These are phyloP conservation scores for Candida nonsorbophila DNA, from an alignment of 805 yeast genomes.

Conservation along the genomic window DNA sequence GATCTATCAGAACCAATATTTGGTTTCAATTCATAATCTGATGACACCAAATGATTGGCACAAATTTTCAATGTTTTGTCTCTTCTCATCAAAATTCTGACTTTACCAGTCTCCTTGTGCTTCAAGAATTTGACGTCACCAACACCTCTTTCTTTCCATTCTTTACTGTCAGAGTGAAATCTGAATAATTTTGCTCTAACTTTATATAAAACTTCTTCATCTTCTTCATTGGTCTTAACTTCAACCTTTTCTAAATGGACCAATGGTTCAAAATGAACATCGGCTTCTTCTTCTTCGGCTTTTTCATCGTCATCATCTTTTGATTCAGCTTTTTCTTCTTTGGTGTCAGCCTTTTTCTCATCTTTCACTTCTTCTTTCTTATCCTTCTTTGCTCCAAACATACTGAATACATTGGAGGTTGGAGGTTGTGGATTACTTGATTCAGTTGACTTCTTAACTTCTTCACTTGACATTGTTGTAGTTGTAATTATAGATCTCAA, in stretches of 20 bases:
- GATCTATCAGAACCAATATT: conserved; percentile 97
- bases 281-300: conserved; percentile 59
- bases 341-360: conserved; percentile 20
- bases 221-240: conserved; percentile 68
- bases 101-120: conserved; percentile 78
- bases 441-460: conserved; percentile 12
- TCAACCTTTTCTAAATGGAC: conserved; percentile 95
- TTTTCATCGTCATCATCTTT: conserved; percentile 50
- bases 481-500: conserved; percentile 1
- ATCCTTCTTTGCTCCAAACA: conserved; percentile 90
- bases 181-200: conserved; percentile 94
- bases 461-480: conserved; percentile 14
- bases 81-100: conserved; percentile 95
- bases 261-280: conserved; percentile 93
- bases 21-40: conserved; percentile 80
- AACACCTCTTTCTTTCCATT: conserved; percentile 99
- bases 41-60: conserved; percentile 88
- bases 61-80: conserved; percentile 97
- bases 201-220: conserved; percentile 40
- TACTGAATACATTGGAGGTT: conserved; percentile 78
- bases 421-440: conserved; percentile 45
- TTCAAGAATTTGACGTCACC: conserved; percentile 95
- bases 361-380: conserved; percentile 44
- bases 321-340: conserved; percentile 26
- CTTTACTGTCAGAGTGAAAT: conserved; percentile 76